A percentile compares a stretch with the other conserved stretches of the same genome.
These are phyloP conservation scores for Magnolia sinica DNA, from an alignment of 164 flowering plant species.

Conservation along the genomic window DNA sequence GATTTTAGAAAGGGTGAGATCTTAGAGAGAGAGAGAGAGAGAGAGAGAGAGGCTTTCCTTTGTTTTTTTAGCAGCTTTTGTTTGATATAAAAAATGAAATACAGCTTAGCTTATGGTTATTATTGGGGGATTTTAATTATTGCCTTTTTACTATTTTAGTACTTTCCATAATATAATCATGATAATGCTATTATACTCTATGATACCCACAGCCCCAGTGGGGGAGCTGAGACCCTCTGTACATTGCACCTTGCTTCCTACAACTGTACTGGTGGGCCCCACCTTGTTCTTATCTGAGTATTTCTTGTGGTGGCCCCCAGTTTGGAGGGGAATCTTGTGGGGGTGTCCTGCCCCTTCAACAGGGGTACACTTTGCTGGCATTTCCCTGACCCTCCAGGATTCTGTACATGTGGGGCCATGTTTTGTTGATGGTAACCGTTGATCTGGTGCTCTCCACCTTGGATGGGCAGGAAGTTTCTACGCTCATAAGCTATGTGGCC, in stretches of 20 bases:
- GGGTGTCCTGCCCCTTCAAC: too few species aligned
- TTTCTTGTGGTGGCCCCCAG: not conserved
- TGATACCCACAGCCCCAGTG: not conserved
- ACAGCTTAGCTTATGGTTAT: not conserved
- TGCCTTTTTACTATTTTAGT: not conserved
- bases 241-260: too few species aligned
- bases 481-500: too few species aligned
- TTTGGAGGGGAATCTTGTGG: too few species aligned
- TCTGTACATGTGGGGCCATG: too few species aligned
- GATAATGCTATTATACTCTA: not conserved
- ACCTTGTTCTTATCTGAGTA: not conserved
- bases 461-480: too few species aligned
- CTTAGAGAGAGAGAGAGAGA: not conserved
- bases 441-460: too few species aligned
- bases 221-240: too few species aligned
- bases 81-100: too few species aligned
- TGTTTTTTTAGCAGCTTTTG: not conserved
- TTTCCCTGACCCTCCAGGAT: too few species aligned
- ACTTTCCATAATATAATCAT: not conserved
- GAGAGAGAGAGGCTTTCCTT: not conserved
- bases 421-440: too few species aligned
- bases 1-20: not conserved
- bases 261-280: not conserved
- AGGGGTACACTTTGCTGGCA: too few species aligned
- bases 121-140: not conserved